These are phyloP conservation scores for Zalaria sp. DNA, from an alignment of 2,329 filamentous ascomycete genomes.

Conservation along the genomic window DNA sequence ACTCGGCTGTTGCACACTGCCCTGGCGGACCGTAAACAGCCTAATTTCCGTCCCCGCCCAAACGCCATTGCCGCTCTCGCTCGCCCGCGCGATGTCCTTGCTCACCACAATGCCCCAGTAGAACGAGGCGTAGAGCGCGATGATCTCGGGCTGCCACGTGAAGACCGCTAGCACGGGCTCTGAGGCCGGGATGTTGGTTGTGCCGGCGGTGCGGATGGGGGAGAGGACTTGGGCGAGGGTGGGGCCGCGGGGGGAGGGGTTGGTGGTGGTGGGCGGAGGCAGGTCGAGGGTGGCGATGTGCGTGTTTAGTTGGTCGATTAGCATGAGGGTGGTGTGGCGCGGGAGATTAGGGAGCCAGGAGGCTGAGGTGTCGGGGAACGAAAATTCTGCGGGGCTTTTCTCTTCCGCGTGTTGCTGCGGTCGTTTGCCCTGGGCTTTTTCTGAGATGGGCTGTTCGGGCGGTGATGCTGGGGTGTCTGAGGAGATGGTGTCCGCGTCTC, in stretches of 20 bases:
- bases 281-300: slow-evolving; percentile 13
- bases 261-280: slow-evolving; percentile 13
- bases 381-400: too few relatives aligned
- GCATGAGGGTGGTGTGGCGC: slow-evolving; percentile 67
- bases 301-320: slow-evolving; percentile 51
- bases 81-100: slow-evolving; percentile 74
- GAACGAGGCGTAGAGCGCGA: slow-evolving; percentile 84
- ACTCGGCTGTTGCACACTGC: slow-evolving; percentile 57
- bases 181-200: slow-evolving; percentile 45
- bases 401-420: too few relatives aligned
- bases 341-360: slow-evolving; percentile 68
- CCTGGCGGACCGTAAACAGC: slow-evolving; percentile 81
- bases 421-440: too few relatives aligned
- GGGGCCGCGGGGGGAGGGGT: slow-evolving; percentile 16
- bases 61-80: slow-evolving; percentile 67
- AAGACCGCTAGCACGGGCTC: slow-evolving; percentile 51
- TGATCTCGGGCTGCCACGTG: slow-evolving; percentile 75
- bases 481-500: too few relatives aligned
- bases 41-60: slow-evolving; percentile 88
- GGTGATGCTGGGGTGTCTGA: too few relatives aligned
- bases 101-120: slow-evolving; percentile 82
- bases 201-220: slow-evolving; percentile 30
- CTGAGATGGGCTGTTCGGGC: too few relatives aligned
- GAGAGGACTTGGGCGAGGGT: slow-evolving; percentile 10
- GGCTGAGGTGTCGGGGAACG: too few relatives aligned